Evolutionary conservation across 2,329 filamentous ascomycete species (phyloP).

Genomic region (Pseudogymnoascus sp.): DNA sequence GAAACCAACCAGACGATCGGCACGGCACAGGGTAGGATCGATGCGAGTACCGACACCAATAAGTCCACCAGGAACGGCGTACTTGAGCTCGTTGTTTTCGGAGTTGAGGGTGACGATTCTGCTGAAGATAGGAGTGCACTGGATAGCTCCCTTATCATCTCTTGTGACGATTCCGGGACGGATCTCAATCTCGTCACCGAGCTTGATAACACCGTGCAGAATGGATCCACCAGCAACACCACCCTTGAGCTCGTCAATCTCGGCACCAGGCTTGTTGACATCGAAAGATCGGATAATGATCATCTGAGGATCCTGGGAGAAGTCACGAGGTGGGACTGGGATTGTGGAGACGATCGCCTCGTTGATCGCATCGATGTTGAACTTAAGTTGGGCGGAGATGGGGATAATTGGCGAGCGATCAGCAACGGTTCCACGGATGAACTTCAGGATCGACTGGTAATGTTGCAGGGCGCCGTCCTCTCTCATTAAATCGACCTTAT

Average conservation of each 20-base stretch:
- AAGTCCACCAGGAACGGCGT: constrained; percentile 92
- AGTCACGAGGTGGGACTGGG: constrained; percentile 84
- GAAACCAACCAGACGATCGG: constrained; percentile 97
- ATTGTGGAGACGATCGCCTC: constrained; percentile 94
- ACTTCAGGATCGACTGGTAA: constrained; percentile 96
- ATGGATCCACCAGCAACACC: constrained; percentile 98
- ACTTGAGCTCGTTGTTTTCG: constrained; percentile 97
- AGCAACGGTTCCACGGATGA: constrained; percentile 94
- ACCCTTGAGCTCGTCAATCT: constrained; percentile 97
- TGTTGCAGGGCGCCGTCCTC: constrained; percentile 91
- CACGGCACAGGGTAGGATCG: constrained; percentile 95
- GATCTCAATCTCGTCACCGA: constrained; percentile 97
- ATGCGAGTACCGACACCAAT: constrained; percentile 98
- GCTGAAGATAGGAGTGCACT: constrained; percentile 96
- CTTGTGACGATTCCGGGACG: constrained; percentile 96
- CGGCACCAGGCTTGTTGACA: constrained; percentile 98
- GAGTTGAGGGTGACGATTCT: constrained; percentile 92
- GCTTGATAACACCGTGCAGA: constrained; percentile 90
- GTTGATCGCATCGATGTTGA: constrained; percentile 98
- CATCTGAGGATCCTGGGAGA: constrained; percentile 90
- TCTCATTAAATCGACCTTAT: constrained; percentile 98
- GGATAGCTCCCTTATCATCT: constrained; percentile 86
- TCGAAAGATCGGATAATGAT: constrained; percentile 99
- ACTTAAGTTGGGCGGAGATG: constrained; percentile 95
- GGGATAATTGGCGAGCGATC: constrained; percentile 93